Evolutionary conservation across 345 rosid species (phyloP).

Genomic region (Gossypium raimondii): DNA sequence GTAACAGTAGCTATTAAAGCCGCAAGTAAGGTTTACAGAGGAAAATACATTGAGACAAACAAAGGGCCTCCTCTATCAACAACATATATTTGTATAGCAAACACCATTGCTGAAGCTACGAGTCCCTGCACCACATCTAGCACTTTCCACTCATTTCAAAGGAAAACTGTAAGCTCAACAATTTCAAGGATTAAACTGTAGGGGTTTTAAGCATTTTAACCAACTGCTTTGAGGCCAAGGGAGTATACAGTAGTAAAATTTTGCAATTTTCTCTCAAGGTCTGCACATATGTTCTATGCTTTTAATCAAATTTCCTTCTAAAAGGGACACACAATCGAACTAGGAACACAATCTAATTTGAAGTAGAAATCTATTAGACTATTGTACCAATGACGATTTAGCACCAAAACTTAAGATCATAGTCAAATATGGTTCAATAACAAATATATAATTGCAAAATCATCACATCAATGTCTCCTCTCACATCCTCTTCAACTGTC

Average conservation of each 20-base stretch:
- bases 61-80: conserved; percentile 62
- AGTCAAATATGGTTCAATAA: too few species aligned
- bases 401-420: background rate
- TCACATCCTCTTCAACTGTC: background rate
- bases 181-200: background rate
- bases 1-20: conserved; percentile 50
- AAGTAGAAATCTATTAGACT: background rate
- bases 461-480: background rate
- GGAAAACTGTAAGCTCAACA: background rate
- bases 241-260: too few species aligned
- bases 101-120: conserved; percentile 60
- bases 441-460: too few species aligned
- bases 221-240: too few species aligned
- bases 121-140: conserved; percentile 31
- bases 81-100: conserved; percentile 59
- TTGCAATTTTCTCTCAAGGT: too few species aligned
- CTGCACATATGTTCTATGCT: too few species aligned
- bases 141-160: background rate
- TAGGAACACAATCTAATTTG: background rate
- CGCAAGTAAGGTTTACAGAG: conserved; percentile 55
- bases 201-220: background rate
- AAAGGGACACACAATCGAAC: too few species aligned
- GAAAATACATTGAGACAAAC: conserved; percentile 59
- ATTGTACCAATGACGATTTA: background rate
- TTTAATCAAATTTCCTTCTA: too few species aligned